Percentiles rank a stretch among this genome's conserved stretches.
Evolutionary conservation across 2,329 filamentous ascomycete species (phyloP).

Genomic region (Sclerotinia glacialis): DNA sequence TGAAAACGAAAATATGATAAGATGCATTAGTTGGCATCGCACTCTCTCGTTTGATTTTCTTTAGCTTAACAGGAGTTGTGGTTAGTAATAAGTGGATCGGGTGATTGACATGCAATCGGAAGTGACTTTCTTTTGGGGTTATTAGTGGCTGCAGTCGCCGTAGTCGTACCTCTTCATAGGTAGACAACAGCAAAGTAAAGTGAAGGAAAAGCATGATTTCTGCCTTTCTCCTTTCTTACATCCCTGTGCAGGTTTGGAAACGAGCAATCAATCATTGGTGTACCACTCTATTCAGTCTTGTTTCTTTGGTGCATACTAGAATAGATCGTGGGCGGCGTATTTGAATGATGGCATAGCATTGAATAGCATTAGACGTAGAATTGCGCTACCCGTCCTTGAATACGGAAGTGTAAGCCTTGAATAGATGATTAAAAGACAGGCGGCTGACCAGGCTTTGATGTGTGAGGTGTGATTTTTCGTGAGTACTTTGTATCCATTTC

Average conservation of each 20-base stretch:
- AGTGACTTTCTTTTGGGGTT: neutral
- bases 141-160: neutral
- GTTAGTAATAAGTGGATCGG: neutral
- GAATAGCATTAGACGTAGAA: neutral
- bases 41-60: neutral
- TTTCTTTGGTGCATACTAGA: neutral
- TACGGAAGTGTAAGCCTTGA: neutral
- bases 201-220: neutral
- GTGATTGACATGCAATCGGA: neutral
- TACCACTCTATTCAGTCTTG: neutral
- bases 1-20: neutral
- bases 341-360: neutral
- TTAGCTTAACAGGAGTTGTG: constrained; percentile 1
- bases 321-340: neutral
- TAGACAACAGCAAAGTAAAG: neutral
- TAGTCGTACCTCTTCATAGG: neutral
- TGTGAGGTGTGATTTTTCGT: no score
- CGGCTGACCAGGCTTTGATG: no score
- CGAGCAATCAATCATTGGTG: neutral
- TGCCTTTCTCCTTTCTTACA: neutral
- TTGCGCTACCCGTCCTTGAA: neutral
- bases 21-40: constrained; percentile 2
- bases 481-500: no score
- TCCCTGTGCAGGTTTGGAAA: neutral
- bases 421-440: neutral